Percentiles rank a stretch among this genome's conserved stretches.
phyloP scores from a whole-genome alignment of 2,329 filamentous ascomycete genomes.

The Teratosphaeria pseudoeucalypti region DNA sequence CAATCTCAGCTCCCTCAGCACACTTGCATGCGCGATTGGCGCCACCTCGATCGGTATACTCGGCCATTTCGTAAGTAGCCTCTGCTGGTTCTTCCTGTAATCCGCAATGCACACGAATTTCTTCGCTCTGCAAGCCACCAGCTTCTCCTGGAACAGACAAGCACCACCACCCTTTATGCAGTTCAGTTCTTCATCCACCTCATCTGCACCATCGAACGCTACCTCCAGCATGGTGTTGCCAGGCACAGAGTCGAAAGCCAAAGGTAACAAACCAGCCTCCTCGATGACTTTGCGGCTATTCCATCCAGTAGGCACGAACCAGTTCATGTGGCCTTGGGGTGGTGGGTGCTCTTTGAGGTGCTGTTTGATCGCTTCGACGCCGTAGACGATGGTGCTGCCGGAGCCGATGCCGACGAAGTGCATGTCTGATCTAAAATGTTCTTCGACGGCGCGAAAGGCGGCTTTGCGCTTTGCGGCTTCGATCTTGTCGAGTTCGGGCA shows the following conservation, averaged over 20 bases:
- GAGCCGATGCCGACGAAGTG: conserved; percentile 69
- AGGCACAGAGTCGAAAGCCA: conserved; percentile 67
- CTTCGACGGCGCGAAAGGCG: conserved; percentile 61
- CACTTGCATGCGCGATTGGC: conserved; percentile 68
- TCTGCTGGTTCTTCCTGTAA: conserved; percentile 75
- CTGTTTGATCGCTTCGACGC: conserved; percentile 66
- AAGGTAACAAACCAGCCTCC: conserved; percentile 62
- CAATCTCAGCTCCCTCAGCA: conserved; percentile 59
- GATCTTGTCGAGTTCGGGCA: conserved; percentile 27
- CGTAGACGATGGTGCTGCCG: conserved; percentile 72
- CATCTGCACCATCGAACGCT: conserved; percentile 91
- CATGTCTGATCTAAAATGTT: conserved; percentile 56
- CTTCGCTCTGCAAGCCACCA: conserved; percentile 58
- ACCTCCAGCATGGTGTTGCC: conserved; percentile 62
- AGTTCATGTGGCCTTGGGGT: conserved; percentile 51
- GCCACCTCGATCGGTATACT: conserved; percentile 87
- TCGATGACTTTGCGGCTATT: conserved; percentile 83
- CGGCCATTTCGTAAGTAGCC: conserved; percentile 68
- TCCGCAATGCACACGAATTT: conserved; percentile 42
- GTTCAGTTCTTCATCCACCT: conserved; percentile 89
- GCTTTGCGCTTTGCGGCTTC: conserved; percentile 67
- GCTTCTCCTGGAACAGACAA: conserved; percentile 96
- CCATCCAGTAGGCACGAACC: conserved; percentile 85
- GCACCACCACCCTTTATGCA: conserved; percentile 96
- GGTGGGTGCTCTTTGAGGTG: conserved; percentile 37